Evolutionary conservation across 2,329 filamentous ascomycete species (phyloP), one percentile per base, ranked within the genome.

Genomic region (Phoma sp.): DNA sequence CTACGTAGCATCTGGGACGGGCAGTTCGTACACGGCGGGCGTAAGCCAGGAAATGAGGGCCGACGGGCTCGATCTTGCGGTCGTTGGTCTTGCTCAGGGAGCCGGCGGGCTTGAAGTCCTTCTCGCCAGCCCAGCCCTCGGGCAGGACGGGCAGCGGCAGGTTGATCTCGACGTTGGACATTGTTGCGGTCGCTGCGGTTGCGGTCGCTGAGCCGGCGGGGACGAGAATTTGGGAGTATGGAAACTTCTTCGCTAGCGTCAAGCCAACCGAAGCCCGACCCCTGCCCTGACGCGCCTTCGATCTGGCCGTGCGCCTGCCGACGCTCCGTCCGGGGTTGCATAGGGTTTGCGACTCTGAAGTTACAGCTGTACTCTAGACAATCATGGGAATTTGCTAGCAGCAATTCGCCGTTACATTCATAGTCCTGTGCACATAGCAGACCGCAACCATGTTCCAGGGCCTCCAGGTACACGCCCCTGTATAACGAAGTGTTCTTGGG

Each of bases 41-140:
- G 78, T 98, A 93, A 66, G 95, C 95, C 64, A 99, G 88, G 83
- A 97, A 99, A 82, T 97, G 91, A 78, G 95, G 93, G 66, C 95
- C 95, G 66, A 98, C 91, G 49, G 95, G 93, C 82, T 98, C 95
- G 70, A 99, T 88, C 74, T 89, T 93, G 73, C 95, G 89, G 80
- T 93, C 88, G 45, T 87, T 89, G 35, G 91, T 86, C 61, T 84
- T 79, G 59, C 90, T 93, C 60, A 98, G 83, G 66, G 86, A 82
- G 69, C 89, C 89, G 63, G 96, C 75, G 53, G 89, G 78, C 80
- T 95, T 95, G 85, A 98, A 96, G 77, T 96, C 91, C 77, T 96
- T 96, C 57, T 96, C 92, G 59, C 86, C 89, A 40, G 84, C 82
- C 93, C 93, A 98, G 66, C 86, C 91, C 69, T 84, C 83, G 42